Base-by-base conservation (phyloP, 179 eudicot species). In the Drosera spatulata region DNA sequence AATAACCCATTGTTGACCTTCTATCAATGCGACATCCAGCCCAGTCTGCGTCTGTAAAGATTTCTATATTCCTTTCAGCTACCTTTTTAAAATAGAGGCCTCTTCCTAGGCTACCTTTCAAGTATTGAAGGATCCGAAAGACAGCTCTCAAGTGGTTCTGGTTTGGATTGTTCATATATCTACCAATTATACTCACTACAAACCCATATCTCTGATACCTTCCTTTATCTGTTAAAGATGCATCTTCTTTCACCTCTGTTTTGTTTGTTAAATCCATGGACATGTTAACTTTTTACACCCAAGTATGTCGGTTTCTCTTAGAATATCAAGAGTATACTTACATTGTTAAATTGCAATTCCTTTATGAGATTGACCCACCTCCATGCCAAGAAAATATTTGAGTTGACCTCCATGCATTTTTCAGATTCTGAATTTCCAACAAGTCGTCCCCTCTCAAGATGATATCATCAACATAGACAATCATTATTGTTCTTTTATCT, bases 381-480 rank as follows among this genome's bases (percentile, higher is more conserved):
- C 13, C 15, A 60, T 60, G 2, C 54, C 63, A 46, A 48, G 14
- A 39, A 60, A 46, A 10, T 48, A 60, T 14, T 39, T 12, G 13
- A 60, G 9, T 33, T 4, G 5, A 2, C 53, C 54, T 12, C 0
- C 42, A 8, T 6, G 14, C 3, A 9, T 4, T 6, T 8, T 59
- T 59, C 12, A 59, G 11, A n/a, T 11, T 43, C 2, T 12, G 50
- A 10, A 13, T 8, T 42, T 59, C 50, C 4, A n/a, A 4, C 8
- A 59, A 4, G 44, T 59, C 50, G 22, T 43, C 22, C 0, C 37
- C 50, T 0, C 38, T 59, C 2, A 59, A 7, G 10, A 42, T 59
- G 9, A 59, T 59, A 42, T 60, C 53, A 48, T 60, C 63, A 41
- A 46, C 63, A 60, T 60, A 46, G 3, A 61, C 62, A 38, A 47